Percentiles rank a stretch among this genome's conserved stretches.
Conservation (phyloP, 495 filamentous ascomycete genomes). For the Aspergillus wentii region DNA sequence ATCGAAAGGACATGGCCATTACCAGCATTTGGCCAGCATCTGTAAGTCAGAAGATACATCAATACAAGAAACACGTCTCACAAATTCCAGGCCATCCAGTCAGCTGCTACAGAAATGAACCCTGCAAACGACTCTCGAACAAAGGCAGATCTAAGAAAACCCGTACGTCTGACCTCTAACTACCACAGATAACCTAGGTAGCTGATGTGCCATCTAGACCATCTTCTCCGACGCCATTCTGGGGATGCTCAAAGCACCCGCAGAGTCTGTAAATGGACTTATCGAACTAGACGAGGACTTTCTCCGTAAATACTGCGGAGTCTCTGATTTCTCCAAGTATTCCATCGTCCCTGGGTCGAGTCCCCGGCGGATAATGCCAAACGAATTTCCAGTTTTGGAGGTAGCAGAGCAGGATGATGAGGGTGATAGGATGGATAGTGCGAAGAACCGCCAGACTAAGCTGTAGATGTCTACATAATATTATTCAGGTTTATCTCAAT, state of each 20-base stretch:
- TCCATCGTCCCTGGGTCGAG: conserved; percentile 56
- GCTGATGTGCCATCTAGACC: conserved; percentile 24
- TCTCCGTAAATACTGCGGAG: conserved; percentile 55
- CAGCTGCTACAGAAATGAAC: conserved; percentile 59
- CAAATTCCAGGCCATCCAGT: conserved; percentile 55
- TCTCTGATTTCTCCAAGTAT: conserved; percentile 73
- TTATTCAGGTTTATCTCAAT: too few relatives aligned
- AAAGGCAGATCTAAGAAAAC: conserved; percentile 56
- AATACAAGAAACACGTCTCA: background rate
- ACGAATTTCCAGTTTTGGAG: conserved; percentile 59
- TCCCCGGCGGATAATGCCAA: conserved; percentile 78
- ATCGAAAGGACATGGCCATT: conserved; percentile 63
- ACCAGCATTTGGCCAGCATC: conserved; percentile 79
- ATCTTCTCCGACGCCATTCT: conserved; percentile 81
- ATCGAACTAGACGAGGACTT: conserved; percentile 81
- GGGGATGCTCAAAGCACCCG: conserved; percentile 62
- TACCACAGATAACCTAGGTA: background rate
- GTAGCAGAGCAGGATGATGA: conserved; percentile 83
- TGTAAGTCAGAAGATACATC: conserved; percentile 35
- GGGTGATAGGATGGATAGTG: conserved; percentile 67
- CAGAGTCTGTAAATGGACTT: conserved; percentile 60
- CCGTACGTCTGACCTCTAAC: conserved; percentile 28
- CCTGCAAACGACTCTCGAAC: conserved; percentile 32
- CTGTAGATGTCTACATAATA: conserved; percentile 15
- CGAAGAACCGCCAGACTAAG: conserved; percentile 20